Conservation (phyloP, 768 basidiomycete genomes). For the Polyporus arcularius region DNA sequence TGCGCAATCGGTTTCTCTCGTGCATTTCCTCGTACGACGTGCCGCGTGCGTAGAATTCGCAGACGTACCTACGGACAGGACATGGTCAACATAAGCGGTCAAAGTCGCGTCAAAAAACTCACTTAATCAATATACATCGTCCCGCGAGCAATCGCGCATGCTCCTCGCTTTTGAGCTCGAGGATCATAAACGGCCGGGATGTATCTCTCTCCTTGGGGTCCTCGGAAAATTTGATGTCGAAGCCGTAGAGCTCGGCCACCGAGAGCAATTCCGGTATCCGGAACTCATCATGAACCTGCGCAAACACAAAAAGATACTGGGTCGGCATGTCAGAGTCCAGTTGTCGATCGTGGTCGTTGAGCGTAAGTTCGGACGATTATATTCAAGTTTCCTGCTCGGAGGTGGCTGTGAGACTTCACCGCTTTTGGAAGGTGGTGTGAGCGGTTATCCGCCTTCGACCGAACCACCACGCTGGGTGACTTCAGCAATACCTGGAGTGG, state of each 20-base stretch:
- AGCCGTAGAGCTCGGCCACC: slow-evolving; percentile 70
- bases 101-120: slow-evolving; percentile 22
- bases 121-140: slow-evolving; percentile 87
- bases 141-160: slow-evolving; percentile 73
- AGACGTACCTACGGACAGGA: slow-evolving; percentile 56
- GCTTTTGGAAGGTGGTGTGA: no score
- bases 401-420: not conserved
- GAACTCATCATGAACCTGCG: slow-evolving; percentile 80
- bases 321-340: slow-evolving; percentile 2
- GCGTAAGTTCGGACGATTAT: not conserved
- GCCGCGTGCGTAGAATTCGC: slow-evolving; percentile 77
- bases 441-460: no score
- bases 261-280: slow-evolving; percentile 82
- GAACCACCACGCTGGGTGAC: no score
- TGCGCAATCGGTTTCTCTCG: slow-evolving; percentile 43
- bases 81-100: not conserved
- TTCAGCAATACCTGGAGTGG: no score
- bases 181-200: slow-evolving; percentile 71
- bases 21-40: slow-evolving; percentile 73
- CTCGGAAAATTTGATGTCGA: slow-evolving; percentile 54
- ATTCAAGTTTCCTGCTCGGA: not conserved
- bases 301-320: slow-evolving; percentile 70
- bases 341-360: not conserved
- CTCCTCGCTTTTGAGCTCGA: slow-evolving; percentile 67
- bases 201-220: slow-evolving; percentile 49